Base-by-base conservation (phyloP, 1,139 yeast species). In the Geotrichum histeridarum region DNA sequence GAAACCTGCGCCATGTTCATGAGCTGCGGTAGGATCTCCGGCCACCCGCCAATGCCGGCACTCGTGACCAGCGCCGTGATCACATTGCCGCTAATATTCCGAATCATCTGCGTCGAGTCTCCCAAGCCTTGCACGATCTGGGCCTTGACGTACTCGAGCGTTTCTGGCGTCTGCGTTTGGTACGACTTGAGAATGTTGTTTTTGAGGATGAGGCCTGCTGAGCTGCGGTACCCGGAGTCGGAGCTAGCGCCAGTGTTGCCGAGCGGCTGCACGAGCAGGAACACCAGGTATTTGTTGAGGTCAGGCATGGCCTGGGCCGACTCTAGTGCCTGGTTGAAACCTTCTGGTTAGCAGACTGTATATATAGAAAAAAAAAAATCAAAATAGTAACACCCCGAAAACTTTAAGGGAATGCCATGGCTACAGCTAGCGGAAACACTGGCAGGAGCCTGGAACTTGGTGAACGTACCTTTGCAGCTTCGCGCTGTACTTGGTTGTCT, bases 41-140 rank as follows among this genome's bases (percentile, higher is more conserved):
- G 90, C 96, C 96, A 89, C 33, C 77, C 76, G 36, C 73, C 70
- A 43, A 87, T 75, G 1, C 96, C 95, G 49, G 82, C 80, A n/a
- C 81, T 75, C 8, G 86, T 77, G 62, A 91, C 86, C 42, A 93
- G 72, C 0, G 96, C 79, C 1, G 98, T 87, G 52, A 93, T 83
- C 53, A 90, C 95, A 65, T 84, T 91, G 46, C 98, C 96, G 12
- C 96, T 84, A 58, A 91, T 88, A 65, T 87, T 89, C 59, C 96
- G 78, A 30, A 91, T 87, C 64, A 87, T 73, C 17, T 74, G 68
- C 58, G 81, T 82, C 1, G 72, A 64, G 55, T 81, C 86, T 50
- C 79, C 68, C 51, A 93, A 75, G 1, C 97, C 99, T 54, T 77
- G 76, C 39, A 88, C 71, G 30, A 90, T 76, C 61, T 82, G 75